Conservation (phyloP, 2,329 filamentous ascomycete species). For the Fusarium tuaranense region DNA sequence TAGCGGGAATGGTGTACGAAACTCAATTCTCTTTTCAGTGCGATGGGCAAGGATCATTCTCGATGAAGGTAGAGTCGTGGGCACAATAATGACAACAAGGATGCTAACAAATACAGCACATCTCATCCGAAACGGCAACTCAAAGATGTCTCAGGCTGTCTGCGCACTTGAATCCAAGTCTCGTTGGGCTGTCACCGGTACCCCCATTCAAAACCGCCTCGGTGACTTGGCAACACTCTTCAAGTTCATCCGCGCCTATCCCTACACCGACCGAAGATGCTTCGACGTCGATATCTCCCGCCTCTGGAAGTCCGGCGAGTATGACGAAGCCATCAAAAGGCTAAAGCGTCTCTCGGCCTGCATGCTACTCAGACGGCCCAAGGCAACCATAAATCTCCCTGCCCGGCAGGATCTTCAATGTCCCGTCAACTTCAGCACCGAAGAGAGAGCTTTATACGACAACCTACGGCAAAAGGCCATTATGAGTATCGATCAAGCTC, state of each 20-base stretch:
- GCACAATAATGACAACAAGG: accelerated
- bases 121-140: constrained; percentile 29
- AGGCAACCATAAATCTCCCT: constrained; percentile 54
- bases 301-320: constrained; percentile 53
- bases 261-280: constrained; percentile 46
- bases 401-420: constrained; percentile 47
- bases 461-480: constrained; percentile 43
- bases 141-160: constrained; percentile 45
- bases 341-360: constrained; percentile 53
- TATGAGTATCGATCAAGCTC: constrained; percentile 49
- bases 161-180: constrained; percentile 50
- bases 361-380: constrained; percentile 55
- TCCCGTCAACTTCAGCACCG: constrained; percentile 50
- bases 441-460: constrained; percentile 53
- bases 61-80: constrained; percentile 22
- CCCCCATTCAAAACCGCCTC: constrained; percentile 61
- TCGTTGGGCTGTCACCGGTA: constrained; percentile 62
- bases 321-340: constrained; percentile 52
- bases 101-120: constrained; percentile 18
- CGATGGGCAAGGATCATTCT: constrained; percentile 49
- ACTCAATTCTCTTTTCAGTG: constrained; percentile 47
- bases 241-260: constrained; percentile 56
- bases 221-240: constrained; percentile 57
- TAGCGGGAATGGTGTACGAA: background rate
- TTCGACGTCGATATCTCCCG: constrained; percentile 35